Evolutionary conservation across 495 filamentous ascomycete species (phyloP).

Genomic region (Extremus antarcticus): DNA sequence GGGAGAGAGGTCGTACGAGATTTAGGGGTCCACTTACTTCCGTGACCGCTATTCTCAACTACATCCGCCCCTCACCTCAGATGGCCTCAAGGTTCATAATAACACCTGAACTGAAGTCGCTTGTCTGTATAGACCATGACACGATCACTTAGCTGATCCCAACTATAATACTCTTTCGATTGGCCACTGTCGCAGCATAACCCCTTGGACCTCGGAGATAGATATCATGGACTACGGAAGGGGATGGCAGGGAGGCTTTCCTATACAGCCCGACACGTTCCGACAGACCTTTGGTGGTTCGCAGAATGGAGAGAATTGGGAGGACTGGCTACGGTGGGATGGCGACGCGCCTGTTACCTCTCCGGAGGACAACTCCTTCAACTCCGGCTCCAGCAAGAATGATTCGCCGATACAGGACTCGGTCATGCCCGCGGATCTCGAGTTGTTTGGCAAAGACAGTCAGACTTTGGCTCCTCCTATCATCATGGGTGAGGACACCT

Average conservation of each 20-base stretch:
- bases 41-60: neutral
- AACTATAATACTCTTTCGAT: neutral
- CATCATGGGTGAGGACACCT: slow-evolving; percentile 13
- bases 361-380: slow-evolving; percentile 11
- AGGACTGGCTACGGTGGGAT: slow-evolving; percentile 29
- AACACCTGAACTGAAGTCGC: neutral
- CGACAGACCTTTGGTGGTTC: neutral
- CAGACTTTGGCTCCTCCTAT: slow-evolving; percentile 13
- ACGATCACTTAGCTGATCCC: neutral
- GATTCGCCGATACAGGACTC: slow-evolving; percentile 17
- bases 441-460: slow-evolving; percentile 4
- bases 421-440: slow-evolving; percentile 1
- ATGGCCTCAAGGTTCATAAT: neutral
- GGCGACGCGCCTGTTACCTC: slow-evolving; percentile 9
- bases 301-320: slow-evolving; percentile 22
- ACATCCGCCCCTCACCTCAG: neutral
- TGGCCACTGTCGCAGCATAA: neutral
- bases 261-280: neutral
- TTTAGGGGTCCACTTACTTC: neutral
- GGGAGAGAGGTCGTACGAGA: neutral
- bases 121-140: neutral
- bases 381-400: slow-evolving; percentile 22
- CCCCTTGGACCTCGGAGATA: neutral
- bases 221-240: neutral
- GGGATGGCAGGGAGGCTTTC: slow-evolving; percentile 2